Evolutionary conservation across 495 filamentous ascomycete genomes (phyloP).

Genomic region (Trypethelium eluteriae): DNA sequence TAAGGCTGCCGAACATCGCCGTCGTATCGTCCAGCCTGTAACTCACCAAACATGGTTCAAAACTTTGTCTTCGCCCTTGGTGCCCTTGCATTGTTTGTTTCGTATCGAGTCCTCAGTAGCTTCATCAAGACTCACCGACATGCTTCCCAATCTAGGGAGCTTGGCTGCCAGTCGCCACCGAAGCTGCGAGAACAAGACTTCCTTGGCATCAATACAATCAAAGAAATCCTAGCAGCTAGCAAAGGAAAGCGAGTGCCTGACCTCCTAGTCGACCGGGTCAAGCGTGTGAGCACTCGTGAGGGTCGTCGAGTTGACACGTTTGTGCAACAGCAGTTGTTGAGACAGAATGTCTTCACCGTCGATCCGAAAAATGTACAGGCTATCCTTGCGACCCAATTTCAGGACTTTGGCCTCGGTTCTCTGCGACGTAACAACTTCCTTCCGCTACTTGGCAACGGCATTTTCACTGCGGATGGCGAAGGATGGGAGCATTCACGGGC

Average conservation of each 20-base stretch:
- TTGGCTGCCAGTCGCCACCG: constrained; percentile 24
- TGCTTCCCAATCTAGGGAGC: constrained; percentile 19
- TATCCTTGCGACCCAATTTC: constrained; percentile 72
- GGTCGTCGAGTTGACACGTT: constrained; percentile 20
- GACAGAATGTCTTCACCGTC: constrained; percentile 45
- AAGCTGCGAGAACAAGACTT: constrained; percentile 13
- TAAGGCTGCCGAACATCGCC: too few relatives aligned
- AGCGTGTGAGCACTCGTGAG: constrained; percentile 14
- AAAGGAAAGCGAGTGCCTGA: constrained; percentile 23
- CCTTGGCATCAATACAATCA: constrained; percentile 25
- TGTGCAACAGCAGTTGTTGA: constrained; percentile 9
- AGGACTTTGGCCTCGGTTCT: constrained; percentile 50
- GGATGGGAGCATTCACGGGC: constrained; percentile 61
- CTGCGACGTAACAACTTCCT: constrained; percentile 27
- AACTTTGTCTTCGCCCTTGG: constrained; percentile 16
- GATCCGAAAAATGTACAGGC: constrained; percentile 87
- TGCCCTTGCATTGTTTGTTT: constrained; percentile 6
- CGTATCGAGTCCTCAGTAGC: constrained; percentile 16
- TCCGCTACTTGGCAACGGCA: constrained; percentile 30
- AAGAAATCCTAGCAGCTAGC: constrained; percentile 21
- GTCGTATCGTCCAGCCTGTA: too few relatives aligned
- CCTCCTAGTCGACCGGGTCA: constrained; percentile 18
- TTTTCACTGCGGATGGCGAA: constrained; percentile 48
- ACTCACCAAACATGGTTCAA: neutral
- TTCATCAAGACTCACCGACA: constrained; percentile 16